Conservation (phyloP, 768 basidiomycete species). For the Lactifluus hygrophoroides region DNA sequence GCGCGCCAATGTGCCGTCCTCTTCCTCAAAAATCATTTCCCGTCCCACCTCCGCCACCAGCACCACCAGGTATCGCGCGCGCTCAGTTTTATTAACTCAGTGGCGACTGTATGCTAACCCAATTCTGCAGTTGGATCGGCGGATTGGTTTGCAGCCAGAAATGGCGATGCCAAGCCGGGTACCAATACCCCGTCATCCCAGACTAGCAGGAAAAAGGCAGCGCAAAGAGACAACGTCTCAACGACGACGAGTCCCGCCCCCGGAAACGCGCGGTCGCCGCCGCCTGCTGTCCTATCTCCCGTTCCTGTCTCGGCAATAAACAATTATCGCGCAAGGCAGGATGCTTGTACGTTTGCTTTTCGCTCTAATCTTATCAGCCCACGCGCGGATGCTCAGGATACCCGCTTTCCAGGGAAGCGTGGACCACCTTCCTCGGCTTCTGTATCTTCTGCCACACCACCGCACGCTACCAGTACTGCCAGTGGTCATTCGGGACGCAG, state of each 20-base stretch:
- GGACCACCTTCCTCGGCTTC: neutral
- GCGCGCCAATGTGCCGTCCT: slow-evolving; percentile 34
- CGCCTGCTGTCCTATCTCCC: neutral
- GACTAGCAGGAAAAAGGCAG: neutral
- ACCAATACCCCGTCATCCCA: neutral
- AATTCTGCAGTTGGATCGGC: slow-evolving; percentile 15
- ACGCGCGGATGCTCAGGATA: neutral
- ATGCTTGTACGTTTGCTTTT: neutral
- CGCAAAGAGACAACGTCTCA: neutral
- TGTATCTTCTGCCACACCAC: neutral
- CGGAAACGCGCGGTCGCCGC: neutral
- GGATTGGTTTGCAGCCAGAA: slow-evolving; percentile 16
- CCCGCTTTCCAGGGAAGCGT: neutral
- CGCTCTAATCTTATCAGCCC: neutral
- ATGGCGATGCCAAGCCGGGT: neutral
- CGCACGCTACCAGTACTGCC: neutral
- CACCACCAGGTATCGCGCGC: slow-evolving; percentile 27
- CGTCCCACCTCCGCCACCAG: slow-evolving; percentile 24
- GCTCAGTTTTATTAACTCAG: neutral
- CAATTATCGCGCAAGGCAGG: neutral
- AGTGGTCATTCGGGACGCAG: neutral
- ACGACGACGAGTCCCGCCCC: neutral
- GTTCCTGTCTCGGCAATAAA: neutral
- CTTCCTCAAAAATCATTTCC: slow-evolving; percentile 31
- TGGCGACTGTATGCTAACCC: neutral